Conservation (phyloP, 805 yeast species). For the Kluyveromyces lactis region DNA sequence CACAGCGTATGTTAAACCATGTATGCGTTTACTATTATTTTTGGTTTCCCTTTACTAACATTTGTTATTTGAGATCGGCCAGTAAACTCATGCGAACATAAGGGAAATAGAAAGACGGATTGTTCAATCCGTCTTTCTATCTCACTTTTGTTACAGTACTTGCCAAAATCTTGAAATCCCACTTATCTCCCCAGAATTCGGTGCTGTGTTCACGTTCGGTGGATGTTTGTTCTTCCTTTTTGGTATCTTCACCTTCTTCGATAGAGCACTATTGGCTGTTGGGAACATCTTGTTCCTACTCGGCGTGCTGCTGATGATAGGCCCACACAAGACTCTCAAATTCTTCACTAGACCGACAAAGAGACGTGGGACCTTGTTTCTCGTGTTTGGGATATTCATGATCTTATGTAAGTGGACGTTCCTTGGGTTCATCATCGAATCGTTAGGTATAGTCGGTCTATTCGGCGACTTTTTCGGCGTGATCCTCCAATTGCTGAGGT, state of each 20-base stretch:
- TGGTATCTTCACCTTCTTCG: conserved; percentile 82
- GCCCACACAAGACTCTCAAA: conserved; percentile 70
- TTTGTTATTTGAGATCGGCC: no score
- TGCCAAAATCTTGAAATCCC: no score
- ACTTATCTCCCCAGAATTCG: no score
- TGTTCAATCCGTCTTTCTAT: no score
- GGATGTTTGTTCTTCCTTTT: conserved; percentile 68
- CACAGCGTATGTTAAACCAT: conserved; percentile 49
- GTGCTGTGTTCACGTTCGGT: conserved; percentile 86
- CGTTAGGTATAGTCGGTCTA: conserved; percentile 79
- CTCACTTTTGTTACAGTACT: no score
- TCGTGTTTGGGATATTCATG: conserved; percentile 63
- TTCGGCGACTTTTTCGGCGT: conserved; percentile 94
- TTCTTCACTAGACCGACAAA: conserved; percentile 86
- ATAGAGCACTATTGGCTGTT: conserved; percentile 78
- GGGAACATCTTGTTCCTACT: conserved; percentile 74
- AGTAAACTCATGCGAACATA: no score
- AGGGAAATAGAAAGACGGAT: no score
- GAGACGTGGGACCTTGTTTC: conserved; percentile 78
- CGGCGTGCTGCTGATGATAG: conserved; percentile 83
- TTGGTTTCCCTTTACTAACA: no score
- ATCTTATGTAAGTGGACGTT: conserved; percentile 73
- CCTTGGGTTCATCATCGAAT: conserved; percentile 76
- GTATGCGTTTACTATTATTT: no score
- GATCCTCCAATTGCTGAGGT: conserved; percentile 75